Evolutionary conservation across 225 moss, liverwort and hornwort genomes (phyloP).

Genomic region (Asterella californica): DNA sequence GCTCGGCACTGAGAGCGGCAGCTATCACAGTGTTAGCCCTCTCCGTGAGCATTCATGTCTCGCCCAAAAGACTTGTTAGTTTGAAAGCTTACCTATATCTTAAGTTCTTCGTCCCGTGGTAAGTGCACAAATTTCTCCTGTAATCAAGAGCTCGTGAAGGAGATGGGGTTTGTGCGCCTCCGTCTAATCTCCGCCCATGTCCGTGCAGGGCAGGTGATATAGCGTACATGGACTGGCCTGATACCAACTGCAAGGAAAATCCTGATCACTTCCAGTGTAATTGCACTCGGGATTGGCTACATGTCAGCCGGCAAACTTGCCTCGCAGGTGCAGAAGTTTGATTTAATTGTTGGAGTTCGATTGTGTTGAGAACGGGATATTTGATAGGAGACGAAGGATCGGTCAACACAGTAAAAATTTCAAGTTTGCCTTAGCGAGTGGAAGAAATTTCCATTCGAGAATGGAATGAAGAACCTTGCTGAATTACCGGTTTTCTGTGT

Average conservation of each 20-base stretch:
- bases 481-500: too few relatives aligned
- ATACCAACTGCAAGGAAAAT: constrained; percentile 64
- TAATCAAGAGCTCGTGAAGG: constrained; percentile 12
- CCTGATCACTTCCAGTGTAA: constrained; percentile 66
- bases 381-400: background rate
- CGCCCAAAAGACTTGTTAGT: background rate
- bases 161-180: background rate
- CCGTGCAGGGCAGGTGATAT: constrained; percentile 82
- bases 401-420: background rate
- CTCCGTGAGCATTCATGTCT: background rate
- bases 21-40: background rate
- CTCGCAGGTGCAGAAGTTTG: constrained; percentile 55
- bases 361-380: background rate
- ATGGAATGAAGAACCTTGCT: too few relatives aligned
- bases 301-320: constrained; percentile 69
- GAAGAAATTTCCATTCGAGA: too few relatives aligned
- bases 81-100: background rate
- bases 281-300: constrained; percentile 82
- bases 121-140: background rate
- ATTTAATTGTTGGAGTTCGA: background rate
- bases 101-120: background rate
- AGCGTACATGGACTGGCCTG: constrained; percentile 95
- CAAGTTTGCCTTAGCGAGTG: too few relatives aligned
- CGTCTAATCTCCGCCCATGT: background rate
- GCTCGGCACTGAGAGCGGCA: background rate